These are phyloP conservation scores for Fusarium cicatricum DNA, from an alignment of 2,329 filamentous ascomycete species.

Conservation along the genomic window DNA sequence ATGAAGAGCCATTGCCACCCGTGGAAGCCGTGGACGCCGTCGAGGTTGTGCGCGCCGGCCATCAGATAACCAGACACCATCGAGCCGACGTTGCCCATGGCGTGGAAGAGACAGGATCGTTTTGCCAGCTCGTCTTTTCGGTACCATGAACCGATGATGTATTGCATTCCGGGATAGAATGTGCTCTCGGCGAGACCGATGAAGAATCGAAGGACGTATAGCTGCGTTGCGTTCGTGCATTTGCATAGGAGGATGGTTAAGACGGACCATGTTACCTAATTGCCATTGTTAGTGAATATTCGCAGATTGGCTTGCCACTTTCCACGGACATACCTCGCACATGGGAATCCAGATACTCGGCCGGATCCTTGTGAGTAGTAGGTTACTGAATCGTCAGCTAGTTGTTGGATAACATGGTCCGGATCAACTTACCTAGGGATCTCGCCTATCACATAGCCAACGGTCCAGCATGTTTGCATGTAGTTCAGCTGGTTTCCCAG, in stretches of 20 bases:
- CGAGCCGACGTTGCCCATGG: constrained; percentile 41
- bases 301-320: accelerated
- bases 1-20: constrained; percentile 57
- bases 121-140: constrained; percentile 54
- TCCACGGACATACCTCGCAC: constrained; percentile 38
- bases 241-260: constrained; percentile 41
- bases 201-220: constrained; percentile 54
- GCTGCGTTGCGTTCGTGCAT: constrained; percentile 45
- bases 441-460: constrained; percentile 65
- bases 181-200: constrained; percentile 52
- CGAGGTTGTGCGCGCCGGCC: constrained; percentile 51
- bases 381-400: constrained; percentile 34
- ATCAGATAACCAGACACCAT: constrained; percentile 47
- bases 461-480: constrained; percentile 61
- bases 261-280: constrained; percentile 42
- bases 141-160: constrained; percentile 55
- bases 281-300: not conserved
- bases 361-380: constrained; percentile 50
- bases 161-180: constrained; percentile 51
- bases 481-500: constrained; percentile 59
- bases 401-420: accelerated
- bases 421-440: constrained; percentile 40
- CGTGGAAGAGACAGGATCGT: constrained; percentile 53
- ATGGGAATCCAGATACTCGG: constrained; percentile 53
- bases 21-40: constrained; percentile 54